These are phyloP conservation scores for Lenwebbia sp. DNA, from an alignment of 345 rosid species.

Conservation along the genomic window DNA sequence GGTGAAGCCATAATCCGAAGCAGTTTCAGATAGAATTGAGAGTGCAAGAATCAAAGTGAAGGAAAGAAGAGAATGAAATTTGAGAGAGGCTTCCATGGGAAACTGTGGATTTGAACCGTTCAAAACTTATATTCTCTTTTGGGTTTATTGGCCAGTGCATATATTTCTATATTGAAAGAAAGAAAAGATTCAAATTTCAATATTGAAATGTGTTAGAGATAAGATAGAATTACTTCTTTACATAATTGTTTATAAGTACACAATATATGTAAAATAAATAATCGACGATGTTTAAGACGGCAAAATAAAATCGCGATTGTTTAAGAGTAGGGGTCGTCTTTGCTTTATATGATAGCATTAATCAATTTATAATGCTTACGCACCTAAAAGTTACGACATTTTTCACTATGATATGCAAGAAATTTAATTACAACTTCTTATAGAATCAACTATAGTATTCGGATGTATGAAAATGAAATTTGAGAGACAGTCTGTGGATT, in stretches of 20 bases:
- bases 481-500: background rate
- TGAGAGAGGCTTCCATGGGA: background rate
- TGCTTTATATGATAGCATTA: background rate
- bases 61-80: background rate
- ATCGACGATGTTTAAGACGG: background rate
- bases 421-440: background rate
- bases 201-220: no score
- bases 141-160: background rate
- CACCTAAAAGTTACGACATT: background rate
- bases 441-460: no score
- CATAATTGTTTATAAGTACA: background rate
- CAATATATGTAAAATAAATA: background rate
- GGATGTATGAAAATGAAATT: background rate
- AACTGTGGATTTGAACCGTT: background rate
- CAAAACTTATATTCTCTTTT: background rate
- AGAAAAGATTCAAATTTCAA: no score
- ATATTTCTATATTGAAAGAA: no score
- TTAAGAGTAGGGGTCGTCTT: background rate
- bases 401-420: background rate
- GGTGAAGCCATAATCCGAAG: constrained; percentile 1
- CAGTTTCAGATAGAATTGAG: background rate
- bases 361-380: background rate
- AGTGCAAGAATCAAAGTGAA: background rate
- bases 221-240: no score
- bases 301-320: background rate